Evolutionary conservation across 345 rosid genomes (phyloP), one percentile per base, ranked within the genome.

Genomic region (Linum trigynum): DNA sequence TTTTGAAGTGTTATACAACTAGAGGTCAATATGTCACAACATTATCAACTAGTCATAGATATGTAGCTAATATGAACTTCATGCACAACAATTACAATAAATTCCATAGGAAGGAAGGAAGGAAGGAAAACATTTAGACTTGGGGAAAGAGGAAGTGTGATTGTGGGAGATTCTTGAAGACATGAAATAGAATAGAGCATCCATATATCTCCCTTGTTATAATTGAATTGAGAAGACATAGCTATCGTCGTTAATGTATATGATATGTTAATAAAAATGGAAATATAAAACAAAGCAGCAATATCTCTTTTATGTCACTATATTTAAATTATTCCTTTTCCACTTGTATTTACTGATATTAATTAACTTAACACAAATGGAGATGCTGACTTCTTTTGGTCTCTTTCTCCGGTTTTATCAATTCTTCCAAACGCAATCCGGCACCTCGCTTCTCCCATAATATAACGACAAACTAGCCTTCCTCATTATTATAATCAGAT

Each of bases 351-450:
- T 5, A 15, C 15, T 43, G 32, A 14, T 23, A 60, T 39, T 4
- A 59, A 64, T 39, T 58, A 45, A 23, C 59, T 45, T 58, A 32
- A 5, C 63, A 53, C 59, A 12, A 32, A 48, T n/a, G 57, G 58
- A 10, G 80, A 76, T 39, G 55, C 11, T 38, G 71, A 76, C 76
- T 43, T 57, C 55, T 64, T 78, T 70, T 69, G 72, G 57, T 62
- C 48, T 59, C 70, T 69, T 59, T 69, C 5, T 57, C 64, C 64
- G 72, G 56, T 74, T 57, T 59, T 39, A 65, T 67, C 63, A 64
- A 69, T 71, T 57, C 62, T 35, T 65, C 72, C 75, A 74, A 73
- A 65, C 14, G 55, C 56, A 55, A 7, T 72, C 72, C 81, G 79
- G 76, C 74, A 75, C 32, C 50, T 35, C 55, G 35, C 41, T 40